phyloP scores from a whole-genome alignment of 2,329 filamentous ascomycete species.

The Diaporthe citri region DNA sequence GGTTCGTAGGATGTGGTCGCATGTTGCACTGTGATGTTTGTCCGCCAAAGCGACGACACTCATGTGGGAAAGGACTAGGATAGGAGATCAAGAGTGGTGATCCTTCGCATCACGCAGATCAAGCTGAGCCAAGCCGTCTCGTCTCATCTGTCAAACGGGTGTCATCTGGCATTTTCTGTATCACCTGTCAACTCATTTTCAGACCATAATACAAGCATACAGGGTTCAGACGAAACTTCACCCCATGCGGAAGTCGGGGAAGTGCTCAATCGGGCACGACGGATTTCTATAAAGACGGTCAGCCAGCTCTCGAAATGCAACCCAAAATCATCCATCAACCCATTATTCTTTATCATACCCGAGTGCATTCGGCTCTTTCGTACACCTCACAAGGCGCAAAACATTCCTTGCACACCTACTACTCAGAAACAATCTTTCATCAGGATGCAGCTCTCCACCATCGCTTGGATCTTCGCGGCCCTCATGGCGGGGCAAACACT shows the following conservation, averaged over 20 bases:
- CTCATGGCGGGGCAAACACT: constrained; percentile 10
- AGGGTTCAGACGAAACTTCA: not conserved
- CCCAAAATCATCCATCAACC: not conserved
- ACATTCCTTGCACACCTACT: not conserved
- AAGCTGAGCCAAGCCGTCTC: constrained; percentile 22
- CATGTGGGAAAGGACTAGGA: not conserved
- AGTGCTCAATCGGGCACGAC: not conserved
- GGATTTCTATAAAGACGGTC: not conserved
- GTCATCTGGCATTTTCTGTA: constrained; percentile 1
- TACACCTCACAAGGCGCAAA: not conserved
- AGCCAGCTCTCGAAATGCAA: not conserved
- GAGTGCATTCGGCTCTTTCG: not conserved
- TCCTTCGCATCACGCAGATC: not conserved
- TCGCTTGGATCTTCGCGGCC: constrained; percentile 10
- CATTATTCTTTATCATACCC: not conserved
- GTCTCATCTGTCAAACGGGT: constrained; percentile 27
- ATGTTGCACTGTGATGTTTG: not conserved
- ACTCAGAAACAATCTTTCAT: not conserved
- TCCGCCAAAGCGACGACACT: not conserved
- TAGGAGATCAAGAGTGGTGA: not conserved
- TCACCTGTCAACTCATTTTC: constrained; percentile 25
- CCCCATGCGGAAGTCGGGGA: not conserved
- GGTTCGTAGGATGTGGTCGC: not conserved
- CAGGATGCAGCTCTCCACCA: not conserved
- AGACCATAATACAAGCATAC: not conserved